phyloP scores from a whole-genome alignment of 352 stramenopile genomes.

The Phytophthora niederhauseri region DNA sequence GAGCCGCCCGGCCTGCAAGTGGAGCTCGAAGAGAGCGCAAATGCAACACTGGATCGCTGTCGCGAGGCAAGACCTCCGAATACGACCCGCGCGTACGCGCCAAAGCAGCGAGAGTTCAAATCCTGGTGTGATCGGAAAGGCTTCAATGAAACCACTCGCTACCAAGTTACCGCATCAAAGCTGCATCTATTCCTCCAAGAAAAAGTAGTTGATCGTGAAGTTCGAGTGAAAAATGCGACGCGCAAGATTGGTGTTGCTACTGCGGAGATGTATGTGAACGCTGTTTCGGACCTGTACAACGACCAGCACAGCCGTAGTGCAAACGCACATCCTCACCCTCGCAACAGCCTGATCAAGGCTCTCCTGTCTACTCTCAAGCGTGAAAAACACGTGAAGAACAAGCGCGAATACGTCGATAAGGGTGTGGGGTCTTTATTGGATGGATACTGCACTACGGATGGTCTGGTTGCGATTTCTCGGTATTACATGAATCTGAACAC shows the following conservation, averaged over 20 bases:
- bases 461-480: not conserved
- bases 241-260: not conserved
- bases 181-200: not conserved
- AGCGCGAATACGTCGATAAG: not conserved
- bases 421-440: not conserved
- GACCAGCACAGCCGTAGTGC: not conserved
- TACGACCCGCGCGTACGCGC: not conserved
- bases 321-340: not conserved
- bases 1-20: not conserved
- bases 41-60: not conserved
- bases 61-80: not conserved
- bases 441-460: not conserved
- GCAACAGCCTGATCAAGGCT: not conserved
- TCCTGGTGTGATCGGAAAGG: not conserved
- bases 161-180: not conserved
- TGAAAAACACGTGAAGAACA: not conserved
- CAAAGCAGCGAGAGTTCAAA: slow-evolving; percentile 5
- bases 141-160: slow-evolving; percentile 1
- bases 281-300: not conserved
- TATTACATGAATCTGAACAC: not conserved
- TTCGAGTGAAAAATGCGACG: not conserved
- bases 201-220: not conserved
- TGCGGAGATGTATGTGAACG: not conserved
- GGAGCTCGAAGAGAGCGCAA: not conserved
- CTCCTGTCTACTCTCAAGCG: not conserved